Percentiles rank a stretch among this genome's conserved stretches.
These are phyloP conservation scores for Annona squamosa DNA, from an alignment of 164 flowering plant species.

Conservation along the genomic window DNA sequence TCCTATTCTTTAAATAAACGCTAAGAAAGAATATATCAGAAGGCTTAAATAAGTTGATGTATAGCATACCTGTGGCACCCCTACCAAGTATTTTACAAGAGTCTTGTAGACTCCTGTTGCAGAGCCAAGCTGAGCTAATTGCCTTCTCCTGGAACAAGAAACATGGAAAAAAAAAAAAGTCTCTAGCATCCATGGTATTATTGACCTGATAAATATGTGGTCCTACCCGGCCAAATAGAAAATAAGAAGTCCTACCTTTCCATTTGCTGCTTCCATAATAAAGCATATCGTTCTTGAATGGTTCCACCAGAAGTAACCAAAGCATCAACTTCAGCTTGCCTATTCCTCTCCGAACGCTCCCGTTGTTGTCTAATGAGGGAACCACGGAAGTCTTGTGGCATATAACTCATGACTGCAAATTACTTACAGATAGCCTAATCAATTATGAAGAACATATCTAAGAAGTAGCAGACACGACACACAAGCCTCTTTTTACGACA, in stretches of 20 bases:
- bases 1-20: background rate
- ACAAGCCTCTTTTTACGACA: slow-evolving; percentile 3
- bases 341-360: slow-evolving; percentile 93
- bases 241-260: slow-evolving; percentile 48
- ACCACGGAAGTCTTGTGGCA: slow-evolving; percentile 99
- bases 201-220: background rate
- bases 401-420: slow-evolving; percentile 89
- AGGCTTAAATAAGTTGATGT: background rate
- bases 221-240: slow-evolving; percentile 9
- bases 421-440: slow-evolving; percentile 26
- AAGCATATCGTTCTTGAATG: slow-evolving; percentile 79
- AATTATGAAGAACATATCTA: slow-evolving; percentile 20
- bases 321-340: slow-evolving; percentile 82
- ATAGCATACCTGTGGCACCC: slow-evolving; percentile 80
- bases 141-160: slow-evolving; percentile 55
- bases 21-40: background rate
- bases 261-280: slow-evolving; percentile 95
- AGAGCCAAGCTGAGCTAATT: slow-evolving; percentile 90
- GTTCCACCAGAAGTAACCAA: slow-evolving; percentile 76
- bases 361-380: slow-evolving; percentile 79
- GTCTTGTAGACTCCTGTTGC: slow-evolving; percentile 95
- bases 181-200: slow-evolving; percentile 1
- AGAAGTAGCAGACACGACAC: slow-evolving; percentile 12
- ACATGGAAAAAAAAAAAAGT: slow-evolving; percentile 2
- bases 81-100: slow-evolving; percentile 92